Conservation (phyloP, 163 green algal species). For the Chloromonas sp. region DNA sequence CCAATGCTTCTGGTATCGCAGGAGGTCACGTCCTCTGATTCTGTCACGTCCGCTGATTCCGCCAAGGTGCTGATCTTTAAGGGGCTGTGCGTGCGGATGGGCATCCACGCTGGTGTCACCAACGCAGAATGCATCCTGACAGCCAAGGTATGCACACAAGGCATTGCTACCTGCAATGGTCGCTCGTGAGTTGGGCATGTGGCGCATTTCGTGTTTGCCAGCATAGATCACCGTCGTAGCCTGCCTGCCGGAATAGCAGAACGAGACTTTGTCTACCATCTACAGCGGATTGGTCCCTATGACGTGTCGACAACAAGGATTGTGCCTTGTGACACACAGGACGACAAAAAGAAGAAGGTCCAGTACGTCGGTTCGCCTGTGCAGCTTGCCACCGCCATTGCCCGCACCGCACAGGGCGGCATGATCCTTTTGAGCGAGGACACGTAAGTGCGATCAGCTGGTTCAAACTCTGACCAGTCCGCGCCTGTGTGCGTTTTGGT, state of each 20-base stretch:
- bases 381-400: conserved; percentile 20
- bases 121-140: conserved; percentile 14
- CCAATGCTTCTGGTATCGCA: too few species aligned
- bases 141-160: not conserved
- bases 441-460: conserved; percentile 7
- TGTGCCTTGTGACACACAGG: not conserved
- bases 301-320: too few species aligned
- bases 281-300: too few species aligned
- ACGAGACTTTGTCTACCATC: too few species aligned
- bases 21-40: too few species aligned
- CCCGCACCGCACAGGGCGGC: conserved; percentile 26
- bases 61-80: conserved; percentile 24
- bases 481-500: not conserved
- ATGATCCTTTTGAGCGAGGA: conserved; percentile 32
- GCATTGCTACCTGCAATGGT: too few species aligned
- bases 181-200: too few species aligned
- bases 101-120: conserved; percentile 23
- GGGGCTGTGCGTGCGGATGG: conserved; percentile 25
- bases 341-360: not conserved
- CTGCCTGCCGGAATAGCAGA: too few species aligned
- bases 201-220: too few species aligned
- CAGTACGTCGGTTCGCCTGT: conserved; percentile 23
- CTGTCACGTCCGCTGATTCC: too few species aligned
- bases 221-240: too few species aligned
- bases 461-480: not conserved